These are phyloP conservation scores for Cladosporium sphaerospermum DNA, from an alignment of 2,329 filamentous ascomycete species.

Conservation along the genomic window DNA sequence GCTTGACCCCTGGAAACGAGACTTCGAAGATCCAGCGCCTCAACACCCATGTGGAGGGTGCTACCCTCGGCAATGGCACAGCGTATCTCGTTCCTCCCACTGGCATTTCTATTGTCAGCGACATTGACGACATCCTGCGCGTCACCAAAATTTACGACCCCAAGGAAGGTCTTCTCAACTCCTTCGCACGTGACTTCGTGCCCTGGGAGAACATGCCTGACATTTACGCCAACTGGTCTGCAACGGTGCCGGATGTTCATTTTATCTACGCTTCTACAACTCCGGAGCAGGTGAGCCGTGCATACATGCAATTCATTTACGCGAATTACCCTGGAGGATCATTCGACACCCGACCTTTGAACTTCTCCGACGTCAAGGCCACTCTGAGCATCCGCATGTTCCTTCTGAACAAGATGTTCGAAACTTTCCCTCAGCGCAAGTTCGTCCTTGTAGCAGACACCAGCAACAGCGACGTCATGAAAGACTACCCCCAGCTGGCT, in stretches of 20 bases:
- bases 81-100: slow-evolving; percentile 66
- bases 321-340: slow-evolving; percentile 69
- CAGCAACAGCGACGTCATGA: slow-evolving; percentile 69
- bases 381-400: slow-evolving; percentile 65
- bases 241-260: slow-evolving; percentile 60
- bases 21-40: slow-evolving; percentile 61
- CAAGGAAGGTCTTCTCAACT: slow-evolving; percentile 67
- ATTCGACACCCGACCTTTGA: slow-evolving; percentile 71
- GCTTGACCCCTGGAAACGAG: slow-evolving; percentile 57
- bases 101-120: slow-evolving; percentile 67
- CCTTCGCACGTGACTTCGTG: slow-evolving; percentile 64
- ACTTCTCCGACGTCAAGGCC: slow-evolving; percentile 69
- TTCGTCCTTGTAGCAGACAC: slow-evolving; percentile 74
- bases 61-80: slow-evolving; percentile 64
- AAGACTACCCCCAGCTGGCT: slow-evolving; percentile 46
- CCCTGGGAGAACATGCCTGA: slow-evolving; percentile 75
- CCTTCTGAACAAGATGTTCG: slow-evolving; percentile 65
- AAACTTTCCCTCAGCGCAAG: slow-evolving; percentile 67
- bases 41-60: slow-evolving; percentile 60
- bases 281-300: slow-evolving; percentile 68
- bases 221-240: slow-evolving; percentile 70
- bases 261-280: slow-evolving; percentile 81
- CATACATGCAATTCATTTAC: slow-evolving; percentile 77
- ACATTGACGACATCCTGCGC: slow-evolving; percentile 76
- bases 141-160: slow-evolving; percentile 75